Evolutionary conservation across 345 rosid genomes (phyloP).

Genomic region (Lenwebbia sp.): DNA sequence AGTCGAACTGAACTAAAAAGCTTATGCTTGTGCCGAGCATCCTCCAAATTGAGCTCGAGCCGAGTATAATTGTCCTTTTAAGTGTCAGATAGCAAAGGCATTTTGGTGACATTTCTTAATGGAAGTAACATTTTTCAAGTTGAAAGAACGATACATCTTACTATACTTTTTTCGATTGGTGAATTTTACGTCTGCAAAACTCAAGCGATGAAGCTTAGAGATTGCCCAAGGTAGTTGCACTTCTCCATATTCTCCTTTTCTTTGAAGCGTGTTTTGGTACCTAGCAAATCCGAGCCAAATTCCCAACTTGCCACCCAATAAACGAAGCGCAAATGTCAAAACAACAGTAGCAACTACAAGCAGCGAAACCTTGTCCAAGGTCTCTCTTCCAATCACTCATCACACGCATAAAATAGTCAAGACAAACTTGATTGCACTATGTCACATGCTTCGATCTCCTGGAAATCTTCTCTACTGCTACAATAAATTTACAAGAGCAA

Average conservation of each 20-base stretch:
- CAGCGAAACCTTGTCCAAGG: background rate
- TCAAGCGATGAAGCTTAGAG: background rate
- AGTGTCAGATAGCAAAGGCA: background rate
- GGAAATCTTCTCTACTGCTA: background rate
- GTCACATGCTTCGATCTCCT: background rate
- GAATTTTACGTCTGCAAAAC: background rate
- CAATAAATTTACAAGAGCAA: background rate
- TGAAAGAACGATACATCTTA: background rate
- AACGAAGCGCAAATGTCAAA: background rate
- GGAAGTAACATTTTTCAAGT: background rate
- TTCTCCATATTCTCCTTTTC: background rate
- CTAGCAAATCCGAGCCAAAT: background rate
- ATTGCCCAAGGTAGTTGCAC: background rate
- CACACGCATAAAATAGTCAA: background rate
- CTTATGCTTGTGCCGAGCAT: background rate
- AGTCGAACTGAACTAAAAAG: background rate
- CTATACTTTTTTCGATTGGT: background rate
- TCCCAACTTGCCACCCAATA: background rate
- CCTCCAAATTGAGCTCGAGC: background rate
- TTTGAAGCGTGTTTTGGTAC: background rate
- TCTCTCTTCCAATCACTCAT: background rate
- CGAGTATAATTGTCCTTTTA: no score
- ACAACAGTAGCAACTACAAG: background rate
- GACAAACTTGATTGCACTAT: background rate
- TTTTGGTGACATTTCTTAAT: background rate